These are phyloP conservation scores for Globisporangium nagaii DNA, from an alignment of 352 stramenopile genomes.

Conservation along the genomic window DNA sequence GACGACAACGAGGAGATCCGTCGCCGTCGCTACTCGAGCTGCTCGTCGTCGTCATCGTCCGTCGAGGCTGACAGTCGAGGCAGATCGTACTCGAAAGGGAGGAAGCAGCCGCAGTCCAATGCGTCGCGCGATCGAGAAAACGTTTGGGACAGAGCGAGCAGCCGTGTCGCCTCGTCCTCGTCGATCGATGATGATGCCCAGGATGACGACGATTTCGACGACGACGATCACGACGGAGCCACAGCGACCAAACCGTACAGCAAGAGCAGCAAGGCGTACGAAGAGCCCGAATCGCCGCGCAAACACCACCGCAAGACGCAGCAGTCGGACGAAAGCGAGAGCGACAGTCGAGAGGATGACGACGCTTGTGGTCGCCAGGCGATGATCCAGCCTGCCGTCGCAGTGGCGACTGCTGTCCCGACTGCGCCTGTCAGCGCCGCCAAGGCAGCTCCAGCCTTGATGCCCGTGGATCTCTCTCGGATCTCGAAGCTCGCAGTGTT, in stretches of 20 bases:
- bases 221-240: conserved; percentile 14
- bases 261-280: conserved; percentile 1
- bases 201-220: conserved; percentile 12
- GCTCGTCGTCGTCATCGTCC: conserved; percentile 8
- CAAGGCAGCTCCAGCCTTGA: background rate
- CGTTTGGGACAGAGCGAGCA: conserved; percentile 38
- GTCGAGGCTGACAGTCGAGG: conserved; percentile 3
- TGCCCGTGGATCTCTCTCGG: conserved; percentile 38
- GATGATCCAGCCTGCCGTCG: background rate
- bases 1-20: conserved; percentile 35
- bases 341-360: conserved; percentile 39
- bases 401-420: conserved; percentile 8
- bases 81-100: background rate
- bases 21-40: conserved; percentile 28
- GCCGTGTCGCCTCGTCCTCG: conserved; percentile 4
- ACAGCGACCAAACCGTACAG: background rate
- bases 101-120: background rate
- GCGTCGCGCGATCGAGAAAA: conserved; percentile 17
- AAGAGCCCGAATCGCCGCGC: conserved; percentile 26
- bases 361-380: conserved; percentile 31
- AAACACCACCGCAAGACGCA: conserved; percentile 15
- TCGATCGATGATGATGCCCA: conserved; percentile 18
- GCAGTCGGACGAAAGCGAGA: conserved; percentile 26
- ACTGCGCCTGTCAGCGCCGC: conserved; percentile 12
- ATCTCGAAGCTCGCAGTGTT: conserved; percentile 80